Base-by-base conservation (phyloP, 495 filamentous ascomycete species). In the Penicillium crystallinum region DNA sequence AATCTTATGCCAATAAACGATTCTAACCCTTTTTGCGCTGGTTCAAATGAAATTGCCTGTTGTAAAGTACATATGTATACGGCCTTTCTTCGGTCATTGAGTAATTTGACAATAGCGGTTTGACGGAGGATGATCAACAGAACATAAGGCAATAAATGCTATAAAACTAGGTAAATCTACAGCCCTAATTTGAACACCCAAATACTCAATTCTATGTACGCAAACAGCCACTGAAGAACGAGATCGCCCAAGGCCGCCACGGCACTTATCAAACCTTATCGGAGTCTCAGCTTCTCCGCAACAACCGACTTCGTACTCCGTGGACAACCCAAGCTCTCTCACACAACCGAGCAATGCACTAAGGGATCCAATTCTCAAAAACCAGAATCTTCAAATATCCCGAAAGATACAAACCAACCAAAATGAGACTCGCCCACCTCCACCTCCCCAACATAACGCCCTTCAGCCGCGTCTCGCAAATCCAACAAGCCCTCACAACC, bases 351-450 rank as follows among this genome's bases (percentile, higher is more conserved):
- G 18, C 7, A 45, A 49, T 40, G 36, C 18, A 12, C 27, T 23
- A 37, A 44, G 22, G 53, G 39, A 31, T 10, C 17, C 53, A 41
- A 58, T 15, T 15, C 3, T 15, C 35, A 21, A 17, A 25, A n/a
- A 23, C 14, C 36, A 19, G 42, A 47, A n/a, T 15, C 29, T 7
- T 42, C 38, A 30, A 9, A 29, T 25, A 57, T 27, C 48, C 10
- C n/a, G 29, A 7, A 0, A 52, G 5, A 12, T 0, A 34, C 21
- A 46, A 45, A 29, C 15, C 27, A 68, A 6, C 42, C 37, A 50
- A 42, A 40, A 72, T 74, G 68, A 61, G 65, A 41, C 79, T 91
- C 74, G 80, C 76, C 38, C 87, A 91, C 74, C 68, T 95, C 62
- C 83, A 85, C 64, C 75, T 93, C 54, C 83, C 83, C 39, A 67